phyloP scores from a whole-genome alignment of 176 grass and related monocot genomes.

The Lolium multiflorum region DNA sequence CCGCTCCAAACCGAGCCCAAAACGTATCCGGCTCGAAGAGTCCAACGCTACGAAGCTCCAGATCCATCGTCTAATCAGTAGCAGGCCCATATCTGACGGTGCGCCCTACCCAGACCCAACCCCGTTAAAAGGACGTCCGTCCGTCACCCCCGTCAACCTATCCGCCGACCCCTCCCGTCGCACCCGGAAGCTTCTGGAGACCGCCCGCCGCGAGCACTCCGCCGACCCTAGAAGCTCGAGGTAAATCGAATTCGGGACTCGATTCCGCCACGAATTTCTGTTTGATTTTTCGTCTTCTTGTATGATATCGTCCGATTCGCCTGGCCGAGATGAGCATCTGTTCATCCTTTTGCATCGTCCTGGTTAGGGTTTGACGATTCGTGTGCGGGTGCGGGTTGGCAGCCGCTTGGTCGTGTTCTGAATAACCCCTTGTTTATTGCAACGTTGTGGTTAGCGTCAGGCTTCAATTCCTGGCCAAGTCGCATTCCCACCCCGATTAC shows the following conservation, averaged over 20 bases:
- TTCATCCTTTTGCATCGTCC: neutral
- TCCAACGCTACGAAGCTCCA: too few relatives aligned
- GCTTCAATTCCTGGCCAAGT: neutral
- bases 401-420: neutral
- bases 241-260: constrained; percentile 2
- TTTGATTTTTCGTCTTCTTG: neutral
- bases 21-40: neutral
- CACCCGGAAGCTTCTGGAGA: constrained; percentile 45
- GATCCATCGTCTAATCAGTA: too few relatives aligned
- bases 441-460: neutral
- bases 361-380: neutral
- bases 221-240: constrained; percentile 26
- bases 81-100: too few relatives aligned
- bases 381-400: neutral
- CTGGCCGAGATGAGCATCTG: neutral
- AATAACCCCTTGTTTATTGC: neutral
- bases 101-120: too few relatives aligned
- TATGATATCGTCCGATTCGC: neutral
- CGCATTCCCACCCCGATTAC: neutral
- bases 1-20: neutral
- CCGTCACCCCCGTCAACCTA: neutral
- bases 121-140: neutral
- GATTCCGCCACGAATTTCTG: neutral
- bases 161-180: neutral
- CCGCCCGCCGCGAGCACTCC: neutral